Base-by-base conservation (phyloP, 495 filamentous ascomycete species). In the Acidiella bohemica region DNA sequence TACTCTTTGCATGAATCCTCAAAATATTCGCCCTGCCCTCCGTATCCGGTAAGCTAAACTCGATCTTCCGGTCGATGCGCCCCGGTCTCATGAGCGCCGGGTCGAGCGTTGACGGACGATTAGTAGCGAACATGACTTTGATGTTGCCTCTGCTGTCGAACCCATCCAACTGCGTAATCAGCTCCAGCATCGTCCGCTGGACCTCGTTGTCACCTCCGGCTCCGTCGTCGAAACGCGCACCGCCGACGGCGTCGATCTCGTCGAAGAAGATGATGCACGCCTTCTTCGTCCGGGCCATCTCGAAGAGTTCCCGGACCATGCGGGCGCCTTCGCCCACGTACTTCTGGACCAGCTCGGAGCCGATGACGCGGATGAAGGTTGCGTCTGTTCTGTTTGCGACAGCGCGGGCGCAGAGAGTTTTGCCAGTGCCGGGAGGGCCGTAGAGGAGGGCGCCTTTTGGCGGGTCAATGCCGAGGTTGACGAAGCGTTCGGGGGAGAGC, bases 241-340 rank as follows among this genome's bases (percentile, higher is more conserved):
- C 90, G 55, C 90, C 90, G 44, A 97, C 81, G 22, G 90, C 90
- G 62, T 97, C 90, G 51, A 97, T 90, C 65, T 97, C 90, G 66
- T 97, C 90, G 61, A 97, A 97, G 78, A 97, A 97, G 64, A 97
- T 97, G 57, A 97, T 97, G 63, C 90, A 97, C 12, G 90, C 90
- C 63, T 97, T 97, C 75, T 97, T 97, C 30, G 90, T 97, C 36
- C 90, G 82, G 13, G 92, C 90, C 90, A 97, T 97, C 64, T 97
- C 90, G 64, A 97, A 97, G 2, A 97, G 72, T 65, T 97, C 90
- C 48, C 90, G 80, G 11, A 97, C 90, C 90, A 97, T 97, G 41
- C 90, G 71, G 3, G 90, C 90, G 55, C 90, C 90, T 59, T 97
- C 90, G 53, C 90, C 90, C 13, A 97, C 90, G 56, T 97, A 97